phyloP scores from a whole-genome alignment of 495 filamentous ascomycete genomes.

The Aspergillus sparsus region DNA sequence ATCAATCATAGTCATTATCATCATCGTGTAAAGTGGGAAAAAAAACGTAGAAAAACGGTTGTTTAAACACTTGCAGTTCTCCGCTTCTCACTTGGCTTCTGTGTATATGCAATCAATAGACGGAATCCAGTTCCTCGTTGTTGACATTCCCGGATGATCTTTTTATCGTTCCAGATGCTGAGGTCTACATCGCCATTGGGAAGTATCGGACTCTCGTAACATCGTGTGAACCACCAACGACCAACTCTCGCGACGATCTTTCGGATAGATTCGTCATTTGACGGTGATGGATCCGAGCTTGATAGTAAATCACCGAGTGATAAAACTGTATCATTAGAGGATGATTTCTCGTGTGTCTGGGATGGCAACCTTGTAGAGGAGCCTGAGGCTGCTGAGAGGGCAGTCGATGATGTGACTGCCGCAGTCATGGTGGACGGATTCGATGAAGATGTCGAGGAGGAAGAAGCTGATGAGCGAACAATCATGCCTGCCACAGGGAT shows the following conservation, averaged over 20 bases:
- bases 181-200: conserved; percentile 50
- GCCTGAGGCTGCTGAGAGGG: conserved; percentile 30
- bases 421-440: conserved; percentile 28
- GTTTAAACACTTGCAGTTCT: conserved; percentile 56
- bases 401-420: conserved; percentile 31
- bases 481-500: conserved; percentile 83
- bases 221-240: conserved; percentile 92
- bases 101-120: conserved; percentile 86
- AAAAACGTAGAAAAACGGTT: not conserved
- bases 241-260: conserved; percentile 92
- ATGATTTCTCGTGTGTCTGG: conserved; percentile 36
- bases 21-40: conserved; percentile 12
- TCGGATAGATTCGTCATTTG: conserved; percentile 76
- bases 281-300: conserved; percentile 54
- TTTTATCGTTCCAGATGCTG: conserved; percentile 81
- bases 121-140: conserved; percentile 83
- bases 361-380: conserved; percentile 29
- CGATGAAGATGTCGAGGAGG: conserved; percentile 31
- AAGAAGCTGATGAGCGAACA: conserved; percentile 43
- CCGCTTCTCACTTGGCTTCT: conserved; percentile 67
- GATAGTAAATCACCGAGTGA: conserved; percentile 71
- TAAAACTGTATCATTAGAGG: conserved; percentile 51
- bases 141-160: conserved; percentile 80
- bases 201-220: conserved; percentile 74
- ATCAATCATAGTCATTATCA: conserved; percentile 19